phyloP scores from a whole-genome alignment of 768 basidiomycete genomes.

The Suillus cothurnatus region DNA sequence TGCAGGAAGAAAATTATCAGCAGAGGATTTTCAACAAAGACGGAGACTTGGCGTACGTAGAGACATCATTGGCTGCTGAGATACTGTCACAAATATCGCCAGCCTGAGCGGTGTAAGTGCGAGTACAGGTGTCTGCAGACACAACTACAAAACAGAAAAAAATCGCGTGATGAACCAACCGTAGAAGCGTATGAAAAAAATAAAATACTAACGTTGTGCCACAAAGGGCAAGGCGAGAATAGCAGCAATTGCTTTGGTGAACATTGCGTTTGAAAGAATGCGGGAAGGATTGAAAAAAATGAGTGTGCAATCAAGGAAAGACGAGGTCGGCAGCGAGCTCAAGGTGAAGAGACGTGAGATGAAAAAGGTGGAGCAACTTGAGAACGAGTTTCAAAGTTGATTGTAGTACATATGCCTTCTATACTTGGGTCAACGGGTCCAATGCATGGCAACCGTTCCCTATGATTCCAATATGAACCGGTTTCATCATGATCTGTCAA shows the following conservation, averaged over 20 bases:
- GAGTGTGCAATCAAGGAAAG: slow-evolving; percentile 20
- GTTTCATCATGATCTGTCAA: neutral
- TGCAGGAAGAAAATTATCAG: slow-evolving; percentile 27
- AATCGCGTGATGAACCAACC: neutral
- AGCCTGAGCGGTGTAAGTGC: slow-evolving; percentile 57
- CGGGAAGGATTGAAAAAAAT: slow-evolving; percentile 17
- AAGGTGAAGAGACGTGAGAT: slow-evolving; percentile 1
- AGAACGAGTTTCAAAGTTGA: neutral
- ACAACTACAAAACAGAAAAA: slow-evolving; percentile 22
- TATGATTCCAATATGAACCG: neutral
- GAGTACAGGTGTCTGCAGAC: slow-evolving; percentile 46
- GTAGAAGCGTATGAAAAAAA: neutral
- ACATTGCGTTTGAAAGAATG: slow-evolving; percentile 35
- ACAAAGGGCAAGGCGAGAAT: slow-evolving; percentile 51
- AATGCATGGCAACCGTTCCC: slow-evolving; percentile 6
- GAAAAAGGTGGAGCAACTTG: neutral
- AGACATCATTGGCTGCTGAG: slow-evolving; percentile 61
- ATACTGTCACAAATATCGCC: slow-evolving; percentile 76
- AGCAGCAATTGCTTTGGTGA: slow-evolving; percentile 38
- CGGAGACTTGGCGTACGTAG: slow-evolving; percentile 50
- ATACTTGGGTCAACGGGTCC: neutral
- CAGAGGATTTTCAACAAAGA: neutral
- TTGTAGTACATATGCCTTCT: neutral
- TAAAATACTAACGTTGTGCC: slow-evolving; percentile 41
- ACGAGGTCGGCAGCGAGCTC: slow-evolving; percentile 6